Conservation (phyloP, 192 early-diverging fungal genomes). For the Backusella tarrabulga region DNA sequence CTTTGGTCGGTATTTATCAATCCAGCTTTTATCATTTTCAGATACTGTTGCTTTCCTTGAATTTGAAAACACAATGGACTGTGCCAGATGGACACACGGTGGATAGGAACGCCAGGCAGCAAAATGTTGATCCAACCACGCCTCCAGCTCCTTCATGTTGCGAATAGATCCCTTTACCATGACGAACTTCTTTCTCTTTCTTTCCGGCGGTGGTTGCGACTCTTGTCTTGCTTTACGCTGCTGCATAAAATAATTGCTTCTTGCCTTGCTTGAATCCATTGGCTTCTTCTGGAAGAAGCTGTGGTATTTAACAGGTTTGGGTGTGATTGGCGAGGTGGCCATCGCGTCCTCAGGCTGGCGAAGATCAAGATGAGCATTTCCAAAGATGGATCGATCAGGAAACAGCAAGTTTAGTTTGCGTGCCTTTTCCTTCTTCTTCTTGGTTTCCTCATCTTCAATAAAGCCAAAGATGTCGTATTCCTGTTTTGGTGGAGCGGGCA, state of each 20-base stretch:
- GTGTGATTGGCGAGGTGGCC: neutral
- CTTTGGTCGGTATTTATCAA: slow-evolving; percentile 22
- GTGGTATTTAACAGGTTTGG: neutral
- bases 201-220: neutral
- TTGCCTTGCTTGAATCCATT: neutral
- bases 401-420: too few species aligned
- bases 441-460: neutral
- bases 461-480: neutral
- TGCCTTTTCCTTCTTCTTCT: neutral
- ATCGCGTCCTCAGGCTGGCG: neutral
- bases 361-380: neutral
- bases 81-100: neutral
- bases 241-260: neutral
- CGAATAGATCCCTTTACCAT: neutral
- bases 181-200: neutral
- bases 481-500: neutral
- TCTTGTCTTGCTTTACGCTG: neutral
- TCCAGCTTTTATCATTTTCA: slow-evolving; percentile 1
- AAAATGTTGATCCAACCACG: neutral
- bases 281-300: neutral
- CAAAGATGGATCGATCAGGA: neutral
- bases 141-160: neutral
- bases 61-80: neutral
- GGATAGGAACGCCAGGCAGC: neutral
- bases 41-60: neutral